A percentile compares a stretch with the other conserved stretches of the same genome.
Conservation (phyloP, 805 yeast species). For the Danielozyma ontarioensis region DNA sequence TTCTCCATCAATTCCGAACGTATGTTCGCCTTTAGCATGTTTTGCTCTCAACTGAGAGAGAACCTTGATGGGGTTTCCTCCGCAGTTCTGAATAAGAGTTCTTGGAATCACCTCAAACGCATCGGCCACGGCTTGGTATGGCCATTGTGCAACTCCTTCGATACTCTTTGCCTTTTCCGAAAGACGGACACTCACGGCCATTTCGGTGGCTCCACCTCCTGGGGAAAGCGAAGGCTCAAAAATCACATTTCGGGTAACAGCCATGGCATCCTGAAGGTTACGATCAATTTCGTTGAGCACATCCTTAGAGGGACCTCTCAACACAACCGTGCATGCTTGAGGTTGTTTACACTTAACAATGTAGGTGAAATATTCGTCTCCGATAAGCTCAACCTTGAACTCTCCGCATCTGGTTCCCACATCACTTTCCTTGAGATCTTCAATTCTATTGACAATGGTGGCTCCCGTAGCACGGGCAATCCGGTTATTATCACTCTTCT, state of each 20-base stretch:
- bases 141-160: conserved; percentile 97
- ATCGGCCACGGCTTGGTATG: conserved; percentile 97
- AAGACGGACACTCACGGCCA: conserved; percentile 89
- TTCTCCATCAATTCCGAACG: conserved; percentile 94
- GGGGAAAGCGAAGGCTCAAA: conserved; percentile 94
- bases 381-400: conserved; percentile 90
- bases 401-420: conserved; percentile 85
- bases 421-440: conserved; percentile 87
- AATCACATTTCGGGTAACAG: conserved; percentile 91
- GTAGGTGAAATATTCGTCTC: conserved; percentile 94
- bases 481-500: conserved; percentile 93
- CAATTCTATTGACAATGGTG: conserved; percentile 90
- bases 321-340: conserved; percentile 85
- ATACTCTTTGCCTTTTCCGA: conserved; percentile 87
- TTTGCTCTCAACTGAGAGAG: conserved; percentile 91
- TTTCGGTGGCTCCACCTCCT: conserved; percentile 99
- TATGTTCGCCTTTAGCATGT: conserved; percentile 83
- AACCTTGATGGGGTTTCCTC: conserved; percentile 90
- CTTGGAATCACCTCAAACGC: conserved; percentile 98
- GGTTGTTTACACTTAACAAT: conserved; percentile 78
- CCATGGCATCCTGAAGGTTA: conserved; percentile 97
- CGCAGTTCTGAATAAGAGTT: conserved; percentile 95
- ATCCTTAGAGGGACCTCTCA: conserved; percentile 97
- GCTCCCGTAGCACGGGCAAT: conserved; percentile 98
- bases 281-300: conserved; percentile 94